Percentiles rank a stretch among this genome's conserved stretches.
Evolutionary conservation across 192 early-diverging fungal genomes (phyloP).

Genomic region (Chytriomyces confervae): DNA sequence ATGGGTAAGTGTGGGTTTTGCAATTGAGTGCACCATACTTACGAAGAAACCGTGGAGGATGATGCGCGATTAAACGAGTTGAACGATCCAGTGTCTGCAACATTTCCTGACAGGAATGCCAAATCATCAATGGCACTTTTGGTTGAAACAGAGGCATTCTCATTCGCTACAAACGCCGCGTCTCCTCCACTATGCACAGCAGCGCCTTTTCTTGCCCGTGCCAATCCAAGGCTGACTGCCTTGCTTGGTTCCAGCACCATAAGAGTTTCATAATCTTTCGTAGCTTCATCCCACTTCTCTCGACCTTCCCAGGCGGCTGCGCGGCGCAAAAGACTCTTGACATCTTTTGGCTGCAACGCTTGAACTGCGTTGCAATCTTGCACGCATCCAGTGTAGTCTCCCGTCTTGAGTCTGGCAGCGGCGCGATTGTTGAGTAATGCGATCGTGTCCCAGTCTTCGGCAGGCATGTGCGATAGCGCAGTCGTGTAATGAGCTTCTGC

Average conservation of each 20-base stretch:
- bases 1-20: background rate
- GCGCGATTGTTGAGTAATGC: slow-evolving; percentile 87
- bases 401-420: slow-evolving; percentile 78
- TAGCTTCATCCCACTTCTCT: slow-evolving; percentile 81
- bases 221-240: slow-evolving; percentile 56
- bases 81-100: background rate
- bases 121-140: slow-evolving; percentile 9
- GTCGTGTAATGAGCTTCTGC: slow-evolving; percentile 74
- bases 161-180: background rate
- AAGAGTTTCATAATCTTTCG: slow-evolving; percentile 48
- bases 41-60: background rate
- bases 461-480: slow-evolving; percentile 69
- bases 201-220: slow-evolving; percentile 62
- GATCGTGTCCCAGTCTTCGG: slow-evolving; percentile 64
- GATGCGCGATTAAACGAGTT: background rate
- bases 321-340: slow-evolving; percentile 78
- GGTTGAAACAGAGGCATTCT: background rate
- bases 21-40: too few species aligned
- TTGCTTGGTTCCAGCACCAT: slow-evolving; percentile 26
- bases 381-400: slow-evolving; percentile 75
- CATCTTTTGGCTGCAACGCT: slow-evolving; percentile 61
- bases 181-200: background rate
- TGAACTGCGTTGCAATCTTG: slow-evolving; percentile 70
- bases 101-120: background rate
- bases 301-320: slow-evolving; percentile 81